phyloP scores from a whole-genome alignment of 1,139 yeast species.

The Hanseniaspora uvarum region DNA sequence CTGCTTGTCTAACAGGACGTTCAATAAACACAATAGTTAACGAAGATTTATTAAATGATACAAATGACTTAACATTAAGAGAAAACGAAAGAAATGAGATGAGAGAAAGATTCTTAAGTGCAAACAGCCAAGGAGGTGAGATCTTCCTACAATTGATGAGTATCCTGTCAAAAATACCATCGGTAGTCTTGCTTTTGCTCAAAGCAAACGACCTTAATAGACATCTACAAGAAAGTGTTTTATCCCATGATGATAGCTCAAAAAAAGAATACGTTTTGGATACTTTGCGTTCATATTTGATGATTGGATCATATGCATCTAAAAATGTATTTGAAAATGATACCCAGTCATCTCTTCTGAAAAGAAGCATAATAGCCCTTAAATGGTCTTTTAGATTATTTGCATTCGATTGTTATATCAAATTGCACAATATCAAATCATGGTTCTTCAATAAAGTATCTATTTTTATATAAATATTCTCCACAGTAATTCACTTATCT shows the following conservation, averaged over 20 bases:
- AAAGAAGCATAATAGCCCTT: neutral
- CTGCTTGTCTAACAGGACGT: slow-evolving; percentile 92
- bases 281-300: slow-evolving; percentile 8
- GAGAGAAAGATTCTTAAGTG: slow-evolving; percentile 47
- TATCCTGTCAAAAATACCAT: slow-evolving; percentile 68
- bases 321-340: slow-evolving; percentile 8
- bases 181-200: slow-evolving; percentile 70
- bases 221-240: slow-evolving; percentile 67
- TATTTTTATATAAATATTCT: neutral
- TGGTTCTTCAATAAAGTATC: neutral
- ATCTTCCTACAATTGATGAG: slow-evolving; percentile 69
- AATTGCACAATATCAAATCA: neutral
- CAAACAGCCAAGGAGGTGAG: slow-evolving; percentile 34
- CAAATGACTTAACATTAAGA: slow-evolving; percentile 36
- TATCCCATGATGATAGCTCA: slow-evolving; percentile 1
- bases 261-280: slow-evolving; percentile 2
- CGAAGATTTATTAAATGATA: slow-evolving; percentile 39
- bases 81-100: slow-evolving; percentile 53
- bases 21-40: slow-evolving; percentile 59
- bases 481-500: neutral
- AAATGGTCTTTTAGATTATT: slow-evolving; percentile 2
- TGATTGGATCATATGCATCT: slow-evolving; percentile 16
- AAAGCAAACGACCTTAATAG: slow-evolving; percentile 93
- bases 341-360: neutral
- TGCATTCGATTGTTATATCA: slow-evolving; percentile 1